Percentiles rank a stretch among this genome's conserved stretches.
These are phyloP conservation scores for Spirogloea muscicola DNA, from an alignment of 139 green algal genomes.

Conservation along the genomic window DNA sequence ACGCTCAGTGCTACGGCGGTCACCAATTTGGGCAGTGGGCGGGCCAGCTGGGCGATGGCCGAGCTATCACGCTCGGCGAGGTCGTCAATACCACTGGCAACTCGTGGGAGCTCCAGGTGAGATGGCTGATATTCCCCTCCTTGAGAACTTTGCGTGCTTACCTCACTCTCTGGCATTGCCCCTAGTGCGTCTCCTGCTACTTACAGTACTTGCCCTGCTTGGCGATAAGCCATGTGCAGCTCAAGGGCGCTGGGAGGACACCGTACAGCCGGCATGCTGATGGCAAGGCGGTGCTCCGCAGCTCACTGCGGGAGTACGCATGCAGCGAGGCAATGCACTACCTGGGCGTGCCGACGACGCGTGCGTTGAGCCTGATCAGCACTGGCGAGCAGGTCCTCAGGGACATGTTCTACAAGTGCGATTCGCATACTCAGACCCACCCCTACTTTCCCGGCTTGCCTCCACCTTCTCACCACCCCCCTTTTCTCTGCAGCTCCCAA, in stretches of 20 bases:
- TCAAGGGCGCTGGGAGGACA: slow-evolving; percentile 93
- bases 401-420: slow-evolving; percentile 77
- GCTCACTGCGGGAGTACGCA: slow-evolving; percentile 80
- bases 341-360: slow-evolving; percentile 79
- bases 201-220: no score
- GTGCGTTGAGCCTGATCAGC: slow-evolving; percentile 75
- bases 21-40: slow-evolving; percentile 52
- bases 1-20: slow-evolving; percentile 59
- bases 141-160: no score
- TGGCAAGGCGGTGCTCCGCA: slow-evolving; percentile 76
- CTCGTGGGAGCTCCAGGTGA: slow-evolving; percentile 24
- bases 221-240: no score
- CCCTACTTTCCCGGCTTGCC: background rate
- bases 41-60: slow-evolving; percentile 51
- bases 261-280: slow-evolving; percentile 75
- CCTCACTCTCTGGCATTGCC: no score
- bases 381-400: slow-evolving; percentile 75
- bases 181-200: no score
- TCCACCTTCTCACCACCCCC: background rate
- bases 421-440: no score
- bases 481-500: background rate
- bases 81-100: slow-evolving; percentile 59
- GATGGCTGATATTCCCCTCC: slow-evolving; percentile 45
- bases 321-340: slow-evolving; percentile 79
- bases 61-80: slow-evolving; percentile 52